A percentile compares a stretch with the other conserved stretches of the same genome.
Conservation (phyloP, 805 yeast species). For the Cyberlindnera americana region DNA sequence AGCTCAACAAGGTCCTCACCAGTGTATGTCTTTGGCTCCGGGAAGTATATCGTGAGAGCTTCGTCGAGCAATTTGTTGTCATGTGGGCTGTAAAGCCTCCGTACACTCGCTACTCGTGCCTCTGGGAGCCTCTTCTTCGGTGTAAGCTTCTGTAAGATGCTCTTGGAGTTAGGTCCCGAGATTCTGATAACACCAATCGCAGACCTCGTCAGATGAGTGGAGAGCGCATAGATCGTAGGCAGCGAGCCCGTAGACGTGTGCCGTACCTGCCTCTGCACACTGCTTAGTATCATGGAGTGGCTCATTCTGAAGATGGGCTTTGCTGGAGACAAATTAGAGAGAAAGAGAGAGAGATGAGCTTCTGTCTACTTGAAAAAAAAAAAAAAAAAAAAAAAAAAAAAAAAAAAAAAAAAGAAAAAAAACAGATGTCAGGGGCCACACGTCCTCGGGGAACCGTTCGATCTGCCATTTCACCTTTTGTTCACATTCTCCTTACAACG, state of each 20-base stretch:
- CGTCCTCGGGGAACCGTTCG: too few species aligned
- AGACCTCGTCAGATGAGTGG: slow-evolving; percentile 76
- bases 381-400: too few species aligned
- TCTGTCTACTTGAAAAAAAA: too few species aligned
- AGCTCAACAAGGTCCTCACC: slow-evolving; percentile 90
- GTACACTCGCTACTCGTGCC: slow-evolving; percentile 54
- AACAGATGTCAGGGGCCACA: too few species aligned
- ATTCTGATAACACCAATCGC: slow-evolving; percentile 86
- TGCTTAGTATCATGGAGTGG: background rate
- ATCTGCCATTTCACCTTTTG: too few species aligned
- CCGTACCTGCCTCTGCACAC: background rate
- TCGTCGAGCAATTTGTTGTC: slow-evolving; percentile 57
- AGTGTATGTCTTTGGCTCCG: slow-evolving; percentile 76
- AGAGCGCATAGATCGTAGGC: slow-evolving; percentile 79
- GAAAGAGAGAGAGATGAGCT: too few species aligned
- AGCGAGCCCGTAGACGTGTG: slow-evolving; percentile 5
- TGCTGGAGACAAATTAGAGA: too few species aligned
- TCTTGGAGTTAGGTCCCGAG: slow-evolving; percentile 64
- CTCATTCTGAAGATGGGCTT: background rate
- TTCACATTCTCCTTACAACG: too few species aligned
- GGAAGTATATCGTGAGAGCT: slow-evolving; percentile 66
- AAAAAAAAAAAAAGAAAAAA: too few species aligned
- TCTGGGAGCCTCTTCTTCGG: slow-evolving; percentile 33
- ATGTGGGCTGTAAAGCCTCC: slow-evolving; percentile 48
- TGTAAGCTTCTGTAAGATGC: slow-evolving; percentile 43